A percentile compares a stretch with the other conserved stretches of the same genome.
Conservation (phyloP, 306 rosid species). For the Corylus americana region DNA sequence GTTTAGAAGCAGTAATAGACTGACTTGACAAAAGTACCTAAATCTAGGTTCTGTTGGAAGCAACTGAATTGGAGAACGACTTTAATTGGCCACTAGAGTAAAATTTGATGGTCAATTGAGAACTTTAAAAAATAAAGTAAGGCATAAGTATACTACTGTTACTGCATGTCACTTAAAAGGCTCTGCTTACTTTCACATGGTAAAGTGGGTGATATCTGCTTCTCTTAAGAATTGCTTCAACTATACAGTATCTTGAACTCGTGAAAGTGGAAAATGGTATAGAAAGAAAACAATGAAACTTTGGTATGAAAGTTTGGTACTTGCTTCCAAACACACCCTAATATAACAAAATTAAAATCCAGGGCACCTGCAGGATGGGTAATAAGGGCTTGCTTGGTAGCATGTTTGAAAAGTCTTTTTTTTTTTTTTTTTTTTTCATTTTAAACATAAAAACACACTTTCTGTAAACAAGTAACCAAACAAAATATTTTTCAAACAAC, state of each 20-base stretch:
- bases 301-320: not conserved
- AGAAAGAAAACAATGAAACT: not conserved
- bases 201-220: not conserved
- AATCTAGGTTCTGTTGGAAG: slow-evolving; percentile 23
- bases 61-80: slow-evolving; percentile 14
- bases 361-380: not conserved
- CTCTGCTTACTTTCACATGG: not conserved
- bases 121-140: slow-evolving; percentile 1
- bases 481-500: too few relatives aligned
- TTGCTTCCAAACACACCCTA: not conserved
- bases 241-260: not conserved
- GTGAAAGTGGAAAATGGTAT: not conserved
- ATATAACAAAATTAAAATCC: not conserved
- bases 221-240: not conserved
- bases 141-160: not conserved
- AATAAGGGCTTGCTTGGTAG: not conserved
- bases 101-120: not conserved
- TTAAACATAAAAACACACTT: too few relatives aligned
- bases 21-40: slow-evolving; percentile 17
- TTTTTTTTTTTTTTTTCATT: too few relatives aligned
- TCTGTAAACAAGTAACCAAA: too few relatives aligned
- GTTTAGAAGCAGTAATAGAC: slow-evolving; percentile 23
- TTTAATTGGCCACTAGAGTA: not conserved
- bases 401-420: too few relatives aligned
- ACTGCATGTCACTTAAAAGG: not conserved